Evolutionary conservation across 139 green algal species (phyloP).

Genomic region (Tetraselmis striata): DNA sequence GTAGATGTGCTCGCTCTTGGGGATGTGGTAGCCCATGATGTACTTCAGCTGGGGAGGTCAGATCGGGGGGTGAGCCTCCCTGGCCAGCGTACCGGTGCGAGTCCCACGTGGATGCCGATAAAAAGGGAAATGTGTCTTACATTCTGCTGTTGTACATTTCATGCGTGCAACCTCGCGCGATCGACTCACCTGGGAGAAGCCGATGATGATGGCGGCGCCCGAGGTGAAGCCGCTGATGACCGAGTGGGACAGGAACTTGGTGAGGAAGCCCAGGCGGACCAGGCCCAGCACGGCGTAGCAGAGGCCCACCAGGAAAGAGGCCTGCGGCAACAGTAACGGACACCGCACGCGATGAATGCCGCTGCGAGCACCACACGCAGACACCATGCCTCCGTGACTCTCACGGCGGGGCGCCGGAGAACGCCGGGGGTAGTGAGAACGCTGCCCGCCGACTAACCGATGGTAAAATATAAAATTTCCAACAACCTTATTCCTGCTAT

Average conservation of each 20-base stretch:
- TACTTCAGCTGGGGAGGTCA: conserved; percentile 46
- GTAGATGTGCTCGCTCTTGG: no score
- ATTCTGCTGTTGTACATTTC: conserved; percentile 6
- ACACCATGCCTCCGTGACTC: no score
- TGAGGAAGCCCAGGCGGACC: conserved; percentile 73
- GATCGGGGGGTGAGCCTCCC: neutral
- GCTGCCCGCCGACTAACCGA: no score
- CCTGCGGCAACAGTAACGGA: conserved; percentile 41
- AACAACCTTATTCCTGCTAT: no score
- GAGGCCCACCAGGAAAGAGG: conserved; percentile 64
- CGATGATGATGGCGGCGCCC: conserved; percentile 81
- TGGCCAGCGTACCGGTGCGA: neutral
- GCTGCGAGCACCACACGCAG: no score
- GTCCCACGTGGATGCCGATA: neutral
- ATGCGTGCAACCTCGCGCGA: no score
- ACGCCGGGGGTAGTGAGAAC: no score
- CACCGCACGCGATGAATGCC: no score
- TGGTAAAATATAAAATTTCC: no score
- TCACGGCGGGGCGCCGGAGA: no score
- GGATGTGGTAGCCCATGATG: conserved; percentile 35
- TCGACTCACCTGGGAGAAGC: conserved; percentile 36
- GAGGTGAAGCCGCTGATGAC: conserved; percentile 82
- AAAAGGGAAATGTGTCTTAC: conserved; percentile 7
- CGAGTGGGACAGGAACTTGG: conserved; percentile 76
- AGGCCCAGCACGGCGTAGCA: conserved; percentile 70